Conservation (phyloP, 2,329 filamentous ascomycete species). For the Ophiostoma piceae region DNA sequence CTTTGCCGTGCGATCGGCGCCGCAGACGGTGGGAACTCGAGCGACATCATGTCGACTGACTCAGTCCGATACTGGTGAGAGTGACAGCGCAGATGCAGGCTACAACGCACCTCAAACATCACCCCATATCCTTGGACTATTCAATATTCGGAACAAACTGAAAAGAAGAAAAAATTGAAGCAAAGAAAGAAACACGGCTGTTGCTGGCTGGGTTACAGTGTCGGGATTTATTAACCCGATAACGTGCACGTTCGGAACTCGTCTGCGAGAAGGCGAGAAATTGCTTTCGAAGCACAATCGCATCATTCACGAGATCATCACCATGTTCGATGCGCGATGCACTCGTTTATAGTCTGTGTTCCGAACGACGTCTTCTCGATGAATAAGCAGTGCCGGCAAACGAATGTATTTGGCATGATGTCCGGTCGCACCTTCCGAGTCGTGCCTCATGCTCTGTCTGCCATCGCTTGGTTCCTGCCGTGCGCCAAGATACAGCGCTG, state of each 20-base stretch:
- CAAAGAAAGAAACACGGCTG: background rate
- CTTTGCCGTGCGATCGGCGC: background rate
- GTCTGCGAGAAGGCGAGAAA: background rate
- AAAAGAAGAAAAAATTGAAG: background rate
- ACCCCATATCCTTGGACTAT: too few relatives aligned
- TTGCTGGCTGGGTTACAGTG: background rate
- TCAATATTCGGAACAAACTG: too few relatives aligned
- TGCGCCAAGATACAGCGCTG: background rate
- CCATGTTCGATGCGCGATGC: background rate
- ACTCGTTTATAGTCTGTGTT: background rate
- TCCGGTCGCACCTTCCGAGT: slow-evolving; percentile 1
- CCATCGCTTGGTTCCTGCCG: slow-evolving; percentile 15
- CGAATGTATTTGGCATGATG: too few relatives aligned
- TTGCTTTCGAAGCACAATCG: background rate
- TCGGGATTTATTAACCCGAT: background rate
- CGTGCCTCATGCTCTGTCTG: background rate
- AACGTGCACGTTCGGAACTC: background rate
- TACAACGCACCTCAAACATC: background rate
- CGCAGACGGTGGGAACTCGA: background rate
- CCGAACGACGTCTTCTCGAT: background rate
- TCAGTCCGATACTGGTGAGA: background rate
- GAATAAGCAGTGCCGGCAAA: background rate
- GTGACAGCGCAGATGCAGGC: background rate
- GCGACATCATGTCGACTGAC: background rate
- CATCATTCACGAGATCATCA: background rate